Conservation (phyloP, 2,329 filamentous ascomycete genomes). For the Apiospora kogelbergensis region DNA sequence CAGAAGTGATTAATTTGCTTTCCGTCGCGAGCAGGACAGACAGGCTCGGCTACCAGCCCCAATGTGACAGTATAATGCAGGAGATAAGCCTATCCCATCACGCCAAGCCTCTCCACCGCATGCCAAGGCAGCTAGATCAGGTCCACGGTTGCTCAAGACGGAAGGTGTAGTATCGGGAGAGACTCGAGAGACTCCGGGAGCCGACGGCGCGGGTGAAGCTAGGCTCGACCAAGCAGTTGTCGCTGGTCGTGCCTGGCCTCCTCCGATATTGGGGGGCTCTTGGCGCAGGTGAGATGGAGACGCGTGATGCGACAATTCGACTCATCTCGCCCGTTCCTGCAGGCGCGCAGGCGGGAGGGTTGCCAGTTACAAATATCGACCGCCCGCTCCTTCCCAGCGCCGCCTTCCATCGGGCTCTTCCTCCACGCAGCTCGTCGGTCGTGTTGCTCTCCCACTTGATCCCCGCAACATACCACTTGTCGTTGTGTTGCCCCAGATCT, state of each 20-base stretch:
- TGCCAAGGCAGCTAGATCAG: neutral
- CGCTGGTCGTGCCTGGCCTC: neutral
- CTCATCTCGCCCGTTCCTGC: neutral
- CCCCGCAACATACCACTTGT: neutral
- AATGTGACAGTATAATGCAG: neutral
- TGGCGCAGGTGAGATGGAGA: neutral
- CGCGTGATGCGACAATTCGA: neutral
- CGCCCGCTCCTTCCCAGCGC: neutral
- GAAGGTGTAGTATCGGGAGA: neutral
- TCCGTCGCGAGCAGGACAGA: neutral
- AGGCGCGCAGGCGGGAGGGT: no score
- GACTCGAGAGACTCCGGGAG: neutral
- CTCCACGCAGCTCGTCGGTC: neutral
- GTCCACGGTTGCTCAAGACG: neutral
- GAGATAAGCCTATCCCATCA: neutral
- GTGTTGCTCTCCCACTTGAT: neutral
- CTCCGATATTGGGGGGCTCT: neutral
- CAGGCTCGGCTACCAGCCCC: neutral
- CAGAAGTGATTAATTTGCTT: neutral
- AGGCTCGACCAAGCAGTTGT: neutral
- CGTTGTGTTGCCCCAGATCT: neutral
- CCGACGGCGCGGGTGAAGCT: neutral
- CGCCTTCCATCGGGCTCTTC: neutral
- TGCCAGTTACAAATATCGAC: neutral
- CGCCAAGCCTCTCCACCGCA: neutral